Evolutionary conservation across 345 rosid species (phyloP).

Genomic region (Melaleuca quinquenervia): DNA sequence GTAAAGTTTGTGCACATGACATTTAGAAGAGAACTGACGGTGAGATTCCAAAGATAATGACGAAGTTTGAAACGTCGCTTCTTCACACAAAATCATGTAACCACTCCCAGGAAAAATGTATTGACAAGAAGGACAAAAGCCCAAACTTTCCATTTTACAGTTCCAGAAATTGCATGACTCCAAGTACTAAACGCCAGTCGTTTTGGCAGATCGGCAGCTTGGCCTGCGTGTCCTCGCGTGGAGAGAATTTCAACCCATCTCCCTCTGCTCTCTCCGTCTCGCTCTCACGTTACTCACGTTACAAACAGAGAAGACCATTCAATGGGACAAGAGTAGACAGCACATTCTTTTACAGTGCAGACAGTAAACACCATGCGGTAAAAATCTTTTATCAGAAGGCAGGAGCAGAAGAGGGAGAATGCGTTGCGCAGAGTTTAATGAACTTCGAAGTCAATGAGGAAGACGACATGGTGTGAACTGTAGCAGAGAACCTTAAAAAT

Average conservation of each 20-base stretch:
- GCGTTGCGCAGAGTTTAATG: not conserved
- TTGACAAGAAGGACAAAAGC: not conserved
- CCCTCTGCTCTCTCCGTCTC: not conserved
- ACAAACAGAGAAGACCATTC: not conserved
- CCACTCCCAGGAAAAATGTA: slow-evolving; percentile 5
- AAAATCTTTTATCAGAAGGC: not conserved
- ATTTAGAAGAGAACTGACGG: not conserved
- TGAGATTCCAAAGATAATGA: not conserved
- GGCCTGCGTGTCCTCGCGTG: not conserved
- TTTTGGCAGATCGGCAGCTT: not conserved
- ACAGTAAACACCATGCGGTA: not conserved
- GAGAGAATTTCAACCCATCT: not conserved
- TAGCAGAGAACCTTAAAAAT: not conserved
- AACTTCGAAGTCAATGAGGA: not conserved
- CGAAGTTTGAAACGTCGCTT: slow-evolving; percentile 2
- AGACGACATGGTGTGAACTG: not conserved
- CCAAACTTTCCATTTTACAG: not conserved
- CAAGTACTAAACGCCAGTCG: not conserved
- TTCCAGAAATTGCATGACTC: not conserved
- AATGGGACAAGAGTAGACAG: not conserved
- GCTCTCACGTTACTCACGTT: not conserved
- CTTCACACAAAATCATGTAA: slow-evolving; percentile 10
- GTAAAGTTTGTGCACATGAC: not conserved
- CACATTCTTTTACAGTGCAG: not conserved
- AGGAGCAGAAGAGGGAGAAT: not conserved